Evolutionary conservation across 257 asterid species (phyloP).

Genomic region (Prunella vulgaris): DNA sequence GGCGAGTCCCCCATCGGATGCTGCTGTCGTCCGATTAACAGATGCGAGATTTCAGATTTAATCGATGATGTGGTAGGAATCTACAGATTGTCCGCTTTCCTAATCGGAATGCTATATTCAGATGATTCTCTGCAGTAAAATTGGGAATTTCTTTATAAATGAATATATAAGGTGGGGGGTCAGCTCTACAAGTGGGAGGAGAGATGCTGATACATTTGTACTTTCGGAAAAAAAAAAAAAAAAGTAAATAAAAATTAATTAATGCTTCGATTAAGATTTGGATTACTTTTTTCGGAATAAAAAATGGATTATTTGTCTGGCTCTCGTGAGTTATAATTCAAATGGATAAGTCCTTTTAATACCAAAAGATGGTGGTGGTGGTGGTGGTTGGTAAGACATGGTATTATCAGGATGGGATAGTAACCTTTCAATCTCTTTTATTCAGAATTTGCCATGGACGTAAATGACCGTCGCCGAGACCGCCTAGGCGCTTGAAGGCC

Average conservation of each 20-base stretch:
- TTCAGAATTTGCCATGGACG: too few species aligned
- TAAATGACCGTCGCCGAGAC: too few species aligned
- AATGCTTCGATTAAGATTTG: neutral
- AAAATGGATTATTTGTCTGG: too few species aligned
- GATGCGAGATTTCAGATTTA: conserved; percentile 26
- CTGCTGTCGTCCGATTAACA: conserved; percentile 26
- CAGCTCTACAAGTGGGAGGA: neutral
- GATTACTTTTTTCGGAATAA: too few species aligned
- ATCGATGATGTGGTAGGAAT: neutral
- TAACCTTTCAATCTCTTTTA: too few species aligned
- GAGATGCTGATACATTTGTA: neutral
- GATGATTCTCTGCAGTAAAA: conserved; percentile 6
- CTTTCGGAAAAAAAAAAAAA: neutral
- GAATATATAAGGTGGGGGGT: neutral
- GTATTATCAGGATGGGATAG: too few species aligned
- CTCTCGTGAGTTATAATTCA: too few species aligned
- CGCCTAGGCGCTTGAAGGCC: too few species aligned
- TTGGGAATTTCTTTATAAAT: neutral
- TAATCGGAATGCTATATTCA: neutral
- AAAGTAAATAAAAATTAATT: too few species aligned
- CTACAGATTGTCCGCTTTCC: neutral
- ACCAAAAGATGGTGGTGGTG: too few species aligned
- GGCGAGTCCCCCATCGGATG: conserved; percentile 54
- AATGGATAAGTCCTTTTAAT: too few species aligned
- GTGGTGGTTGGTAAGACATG: too few species aligned